Conservation (phyloP, 768 basidiomycete genomes). For the Lactarius psammicola region DNA sequence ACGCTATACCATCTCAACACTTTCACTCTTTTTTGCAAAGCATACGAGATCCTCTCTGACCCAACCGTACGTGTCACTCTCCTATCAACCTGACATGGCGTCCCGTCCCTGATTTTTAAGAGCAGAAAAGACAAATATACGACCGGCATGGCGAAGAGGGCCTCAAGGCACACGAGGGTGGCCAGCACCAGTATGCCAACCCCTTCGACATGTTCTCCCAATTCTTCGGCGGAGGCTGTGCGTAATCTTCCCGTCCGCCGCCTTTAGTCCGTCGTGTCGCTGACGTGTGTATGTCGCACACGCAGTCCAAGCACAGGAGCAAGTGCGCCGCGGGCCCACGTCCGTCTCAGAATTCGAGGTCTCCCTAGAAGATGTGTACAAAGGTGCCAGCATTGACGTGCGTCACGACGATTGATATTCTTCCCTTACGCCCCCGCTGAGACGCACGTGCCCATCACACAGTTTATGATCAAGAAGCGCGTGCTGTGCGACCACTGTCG, state of each 20-base stretch:
- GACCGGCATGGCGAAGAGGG: conserved; percentile 97
- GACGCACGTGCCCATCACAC: background rate
- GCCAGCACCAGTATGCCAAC: conserved; percentile 70
- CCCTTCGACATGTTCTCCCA: conserved; percentile 93
- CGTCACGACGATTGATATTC: conserved; percentile 31
- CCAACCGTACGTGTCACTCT: conserved; percentile 52
- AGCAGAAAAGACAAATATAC: conserved; percentile 88
- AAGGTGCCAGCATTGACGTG: conserved; percentile 82
- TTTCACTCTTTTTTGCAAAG: conserved; percentile 42
- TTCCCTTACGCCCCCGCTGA: background rate
- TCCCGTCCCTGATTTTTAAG: background rate
- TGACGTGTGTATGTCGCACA: background rate
- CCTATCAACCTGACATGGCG: background rate
- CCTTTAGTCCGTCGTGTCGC: background rate
- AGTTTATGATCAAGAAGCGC: conserved; percentile 93
- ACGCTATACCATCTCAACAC: conserved; percentile 20
- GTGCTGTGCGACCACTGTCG: conserved; percentile 97
- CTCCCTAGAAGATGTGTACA: conserved; percentile 83
- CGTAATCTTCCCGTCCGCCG: conserved; percentile 37
- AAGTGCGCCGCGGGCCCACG: conserved; percentile 72
- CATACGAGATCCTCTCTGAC: conserved; percentile 95
- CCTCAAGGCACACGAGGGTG: conserved; percentile 85
- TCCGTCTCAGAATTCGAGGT: conserved; percentile 84
- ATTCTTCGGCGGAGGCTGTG: conserved; percentile 86
- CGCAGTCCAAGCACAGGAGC: conserved; percentile 51